A percentile compares a stretch with the other conserved stretches of the same genome.
These are phyloP conservation scores for Penicillium crystallinum DNA, from an alignment of 495 filamentous ascomycete genomes.

Conservation along the genomic window DNA sequence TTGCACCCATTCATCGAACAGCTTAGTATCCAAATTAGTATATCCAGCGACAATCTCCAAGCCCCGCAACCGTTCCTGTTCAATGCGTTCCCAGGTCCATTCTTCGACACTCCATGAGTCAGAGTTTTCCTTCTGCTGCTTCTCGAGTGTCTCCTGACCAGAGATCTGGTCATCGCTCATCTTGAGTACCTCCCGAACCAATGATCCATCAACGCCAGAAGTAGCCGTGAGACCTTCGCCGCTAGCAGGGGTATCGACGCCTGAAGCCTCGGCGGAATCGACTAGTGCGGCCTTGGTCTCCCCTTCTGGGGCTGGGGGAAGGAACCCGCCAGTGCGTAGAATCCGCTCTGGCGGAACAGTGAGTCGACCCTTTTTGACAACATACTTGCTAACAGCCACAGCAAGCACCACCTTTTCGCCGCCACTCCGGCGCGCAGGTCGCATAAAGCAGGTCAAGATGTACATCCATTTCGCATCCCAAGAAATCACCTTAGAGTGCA, in stretches of 20 bases:
- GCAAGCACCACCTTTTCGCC: slow-evolving; percentile 61
- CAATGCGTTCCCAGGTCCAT: slow-evolving; percentile 53
- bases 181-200: slow-evolving; percentile 38
- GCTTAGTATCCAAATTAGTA: slow-evolving; percentile 43
- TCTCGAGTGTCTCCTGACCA: slow-evolving; percentile 20
- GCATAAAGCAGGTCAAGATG: slow-evolving; percentile 66
- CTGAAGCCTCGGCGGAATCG: slow-evolving; percentile 31
- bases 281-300: not conserved
- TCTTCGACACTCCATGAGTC: slow-evolving; percentile 36
- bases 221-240: slow-evolving; percentile 32
- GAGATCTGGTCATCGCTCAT: slow-evolving; percentile 28
- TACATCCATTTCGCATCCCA: slow-evolving; percentile 88
- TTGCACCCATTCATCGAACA: slow-evolving; percentile 38
- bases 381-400: slow-evolving; percentile 77
- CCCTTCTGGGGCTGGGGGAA: slow-evolving; percentile 36
- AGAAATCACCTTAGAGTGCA: slow-evolving; percentile 59
- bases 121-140: slow-evolving; percentile 30
- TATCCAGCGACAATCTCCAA: slow-evolving; percentile 50
- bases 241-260: slow-evolving; percentile 30
- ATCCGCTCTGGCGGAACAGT: slow-evolving; percentile 80
- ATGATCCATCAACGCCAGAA: slow-evolving; percentile 28
- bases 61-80: slow-evolving; percentile 52
- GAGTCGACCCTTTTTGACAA: slow-evolving; percentile 79
- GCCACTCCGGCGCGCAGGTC: slow-evolving; percentile 37
- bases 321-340: slow-evolving; percentile 59